Conservation (phyloP, 345 rosid species). For the Bruguiera sexangula region DNA sequence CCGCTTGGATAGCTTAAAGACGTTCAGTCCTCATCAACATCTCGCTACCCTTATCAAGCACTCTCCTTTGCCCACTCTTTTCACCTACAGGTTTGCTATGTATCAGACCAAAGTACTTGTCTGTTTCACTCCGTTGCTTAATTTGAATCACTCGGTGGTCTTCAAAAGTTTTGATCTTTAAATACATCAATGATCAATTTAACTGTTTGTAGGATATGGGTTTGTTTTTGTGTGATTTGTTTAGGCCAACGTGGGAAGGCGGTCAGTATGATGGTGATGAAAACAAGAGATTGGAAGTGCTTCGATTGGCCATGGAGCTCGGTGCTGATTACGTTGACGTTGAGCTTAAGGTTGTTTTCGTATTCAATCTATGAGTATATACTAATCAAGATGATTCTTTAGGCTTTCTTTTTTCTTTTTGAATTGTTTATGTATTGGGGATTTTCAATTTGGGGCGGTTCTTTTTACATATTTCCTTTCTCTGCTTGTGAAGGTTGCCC, state of each 20-base stretch:
- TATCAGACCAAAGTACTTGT: too few species aligned
- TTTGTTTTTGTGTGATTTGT: conserved; percentile 2
- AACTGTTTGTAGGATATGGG: conserved; percentile 14
- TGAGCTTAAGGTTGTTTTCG: conserved; percentile 75
- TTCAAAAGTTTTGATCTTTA: too few species aligned
- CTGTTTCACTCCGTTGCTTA: too few species aligned
- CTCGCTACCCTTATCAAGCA: conserved; percentile 45
- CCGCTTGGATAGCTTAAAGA: conserved; percentile 64
- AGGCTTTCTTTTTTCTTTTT: not conserved
- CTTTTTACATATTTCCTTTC: not conserved
- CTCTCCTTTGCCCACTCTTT: conserved; percentile 70
- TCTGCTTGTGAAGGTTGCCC: conserved; percentile 55
- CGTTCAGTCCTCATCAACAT: conserved; percentile 43
- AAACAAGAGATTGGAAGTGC: conserved; percentile 52
- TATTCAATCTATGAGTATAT: too few species aligned
- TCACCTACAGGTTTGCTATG: conserved; percentile 75
- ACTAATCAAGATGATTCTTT: too few species aligned
- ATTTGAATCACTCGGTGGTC: too few species aligned
- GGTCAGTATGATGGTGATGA: conserved; percentile 91
- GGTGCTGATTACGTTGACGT: conserved; percentile 96
- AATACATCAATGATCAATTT: not conserved
- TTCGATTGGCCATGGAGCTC: conserved; percentile 75
- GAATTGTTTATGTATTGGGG: not conserved
- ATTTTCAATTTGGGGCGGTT: too few species aligned
- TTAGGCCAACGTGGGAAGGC: conserved; percentile 93